These are phyloP conservation scores for Penicillium decumbens DNA, from an alignment of 2,329 filamentous ascomycete species.

Conservation along the genomic window DNA sequence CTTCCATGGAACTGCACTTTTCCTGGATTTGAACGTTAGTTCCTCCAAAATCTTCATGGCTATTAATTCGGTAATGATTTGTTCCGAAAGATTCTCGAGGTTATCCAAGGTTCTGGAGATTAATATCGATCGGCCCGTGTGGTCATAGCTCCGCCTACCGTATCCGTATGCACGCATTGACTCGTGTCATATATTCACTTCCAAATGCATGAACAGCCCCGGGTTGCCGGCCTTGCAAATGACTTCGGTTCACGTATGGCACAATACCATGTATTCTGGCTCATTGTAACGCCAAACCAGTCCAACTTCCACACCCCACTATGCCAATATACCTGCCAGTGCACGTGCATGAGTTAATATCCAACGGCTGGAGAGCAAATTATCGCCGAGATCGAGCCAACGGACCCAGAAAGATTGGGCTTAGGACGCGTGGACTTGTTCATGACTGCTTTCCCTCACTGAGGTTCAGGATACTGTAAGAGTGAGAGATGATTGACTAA, in stretches of 20 bases:
- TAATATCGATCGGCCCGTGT: conserved; percentile 9
- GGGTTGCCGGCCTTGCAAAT: background rate
- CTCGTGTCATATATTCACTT: background rate
- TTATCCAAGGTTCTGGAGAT: conserved; percentile 3
- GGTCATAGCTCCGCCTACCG: conserved; percentile 16
- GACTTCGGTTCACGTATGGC: conserved; percentile 1
- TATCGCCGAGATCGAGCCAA: conserved; percentile 9
- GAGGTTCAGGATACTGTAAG: too few relatives aligned
- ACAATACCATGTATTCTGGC: conserved; percentile 1
- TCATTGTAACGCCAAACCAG: conserved; percentile 1
- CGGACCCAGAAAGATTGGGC: conserved; percentile 1
- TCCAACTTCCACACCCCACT: conserved; percentile 7
- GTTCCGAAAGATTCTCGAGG: conserved; percentile 12
- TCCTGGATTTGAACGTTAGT: too few relatives aligned
- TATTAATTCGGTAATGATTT: background rate
- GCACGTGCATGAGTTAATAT: conserved; percentile 7
- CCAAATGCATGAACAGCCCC: background rate
- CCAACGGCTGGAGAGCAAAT: conserved; percentile 1
- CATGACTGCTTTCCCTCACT: too few relatives aligned
- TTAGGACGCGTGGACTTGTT: too few relatives aligned
- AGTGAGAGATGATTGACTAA: too few relatives aligned
- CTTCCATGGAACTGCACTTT: background rate
- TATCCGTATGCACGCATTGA: background rate
- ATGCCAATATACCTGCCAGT: conserved; percentile 5
- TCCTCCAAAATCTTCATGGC: background rate